Base-by-base conservation (phyloP, 495 filamentous ascomycete species). In the Penicillium desertorum region DNA sequence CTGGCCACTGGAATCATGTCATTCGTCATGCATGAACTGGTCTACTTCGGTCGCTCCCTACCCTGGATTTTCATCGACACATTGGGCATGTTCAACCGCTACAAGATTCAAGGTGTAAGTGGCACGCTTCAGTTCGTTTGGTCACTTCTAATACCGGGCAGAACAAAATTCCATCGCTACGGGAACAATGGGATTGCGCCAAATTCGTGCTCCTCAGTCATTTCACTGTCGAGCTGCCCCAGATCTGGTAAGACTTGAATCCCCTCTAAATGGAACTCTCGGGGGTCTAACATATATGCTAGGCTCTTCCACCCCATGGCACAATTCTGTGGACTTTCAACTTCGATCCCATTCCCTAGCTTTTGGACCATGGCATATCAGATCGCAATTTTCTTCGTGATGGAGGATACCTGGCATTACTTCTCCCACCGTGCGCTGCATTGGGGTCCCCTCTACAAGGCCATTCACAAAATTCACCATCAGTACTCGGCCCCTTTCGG, bases 401-500 rank as follows among this genome's bases (percentile, higher is more conserved):
- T 97, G 65, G 94, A 98, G 71, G 94, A 98, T 74, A 81, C 95
- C 48, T 98, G 95, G 95, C 94, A 98, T 71, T 98, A 98, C 79
- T 98, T 93, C 84, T 86, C 83, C 48, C 94, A 98, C 76, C 91
- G 94, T 60, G 88, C 88, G 25, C 83, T 98, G 64, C 94, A 98
- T 81, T 96, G 92, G 86, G 92, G 91, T 6, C 88, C 89, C 27
- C 85, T 98, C 5, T 98, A 98, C 83, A 93, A 87, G 74, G 80
- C 83, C 62, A 89, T 98, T 54, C 94, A 98, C 82, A 98, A 98
- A 79, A 93, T 98, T 53, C 94, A 98, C 77, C 94, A 98, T 79
- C 91, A 90, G 62, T 98, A 98, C 78, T 96, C 92, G 16, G 95
- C 94, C 7, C 94, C 94, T 14, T 98, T 98, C 67, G 94, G 94